Evolutionary conservation across 306 rosid species (phyloP), one percentile per base, ranked within the genome.

Genomic region (Amphicarpaea edgeworthii): DNA sequence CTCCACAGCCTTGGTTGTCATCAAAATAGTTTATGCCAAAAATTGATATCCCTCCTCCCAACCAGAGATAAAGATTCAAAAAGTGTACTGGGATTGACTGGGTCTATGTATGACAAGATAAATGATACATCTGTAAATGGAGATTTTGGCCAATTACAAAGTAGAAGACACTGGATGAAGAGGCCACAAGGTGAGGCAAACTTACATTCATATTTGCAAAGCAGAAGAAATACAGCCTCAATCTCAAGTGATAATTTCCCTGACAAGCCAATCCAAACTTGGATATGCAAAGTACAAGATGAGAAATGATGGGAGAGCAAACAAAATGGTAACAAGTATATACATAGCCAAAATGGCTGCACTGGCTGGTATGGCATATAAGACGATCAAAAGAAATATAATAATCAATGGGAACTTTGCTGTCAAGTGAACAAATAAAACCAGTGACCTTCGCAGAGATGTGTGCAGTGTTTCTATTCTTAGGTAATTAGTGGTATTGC

Each of bases 181-280:
- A 68, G 75, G 76, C 75, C 75, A 58, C 32, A 49, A 40, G 74
- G 32, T 8, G 72, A 61, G 73, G 86, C 75, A 54, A 75, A 63
- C 70, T 74, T 82, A 28, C 49, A 77, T 67, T 74, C 85, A 73
- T 42, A 58, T 59, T 79, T 47, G 78, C 63, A 55, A 62, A 38
- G 73, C 47, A 28, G 73, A 58, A 77, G 74, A 73, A 9, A 14
- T 3, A 46, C 34, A 17, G 17, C 60, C 69, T 23, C 23, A 8
- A 15, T 54, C 59, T 88, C 89, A 92, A 55, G 87, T 86, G 77
- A 88, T 61, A 66, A 92, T 92, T 85, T 92, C 97, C 68, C 96
- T 86, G 77, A 92, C 87, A 75, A 92, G 91, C 97, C 97, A 92
- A 82, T 90, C 97, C 89, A 92, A 81, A 77, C 91, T 85, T 34